Evolutionary conservation across 1,284 basidiomycete species (phyloP).

Genomic region (Apiotrichum veenhuisii): DNA sequence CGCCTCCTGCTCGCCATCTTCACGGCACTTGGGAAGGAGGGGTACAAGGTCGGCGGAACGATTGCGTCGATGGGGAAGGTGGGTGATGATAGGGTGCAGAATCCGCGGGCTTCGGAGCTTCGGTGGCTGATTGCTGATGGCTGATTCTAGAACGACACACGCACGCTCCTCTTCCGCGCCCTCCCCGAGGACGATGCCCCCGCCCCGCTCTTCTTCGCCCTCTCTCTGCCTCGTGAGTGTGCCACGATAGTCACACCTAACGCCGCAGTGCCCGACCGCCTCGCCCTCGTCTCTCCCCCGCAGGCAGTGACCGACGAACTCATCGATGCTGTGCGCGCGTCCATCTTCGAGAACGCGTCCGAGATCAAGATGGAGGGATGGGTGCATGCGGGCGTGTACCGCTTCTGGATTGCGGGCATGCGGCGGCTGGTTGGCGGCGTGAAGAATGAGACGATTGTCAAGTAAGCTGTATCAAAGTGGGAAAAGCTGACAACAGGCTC

Average conservation of each 20-base stretch:
- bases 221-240: slow-evolving; percentile 41
- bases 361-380: slow-evolving; percentile 43
- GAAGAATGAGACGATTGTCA: slow-evolving; percentile 27
- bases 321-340: slow-evolving; percentile 33
- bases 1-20: slow-evolving; percentile 36
- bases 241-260: background rate
- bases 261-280: slow-evolving; percentile 39
- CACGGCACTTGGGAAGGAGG: slow-evolving; percentile 32
- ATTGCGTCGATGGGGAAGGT: slow-evolving; percentile 34
- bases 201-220: slow-evolving; percentile 38
- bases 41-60: slow-evolving; percentile 30
- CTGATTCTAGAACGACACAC: slow-evolving; percentile 31
- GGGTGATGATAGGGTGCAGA: background rate
- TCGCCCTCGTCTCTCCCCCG: slow-evolving; percentile 42
- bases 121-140: too few relatives aligned
- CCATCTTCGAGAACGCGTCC: slow-evolving; percentile 22
- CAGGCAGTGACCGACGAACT: slow-evolving; percentile 28
- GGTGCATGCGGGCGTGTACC: slow-evolving; percentile 43
- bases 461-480: slow-evolving; percentile 22
- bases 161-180: slow-evolving; percentile 38
- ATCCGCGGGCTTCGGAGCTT: too few relatives aligned
- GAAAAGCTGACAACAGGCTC: slow-evolving; percentile 22
- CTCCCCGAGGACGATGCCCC: slow-evolving; percentile 18
- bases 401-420: slow-evolving; percentile 43
- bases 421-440: slow-evolving; percentile 25